Conservation (phyloP, 441 rosid species). For the Macaranga tanarius region DNA sequence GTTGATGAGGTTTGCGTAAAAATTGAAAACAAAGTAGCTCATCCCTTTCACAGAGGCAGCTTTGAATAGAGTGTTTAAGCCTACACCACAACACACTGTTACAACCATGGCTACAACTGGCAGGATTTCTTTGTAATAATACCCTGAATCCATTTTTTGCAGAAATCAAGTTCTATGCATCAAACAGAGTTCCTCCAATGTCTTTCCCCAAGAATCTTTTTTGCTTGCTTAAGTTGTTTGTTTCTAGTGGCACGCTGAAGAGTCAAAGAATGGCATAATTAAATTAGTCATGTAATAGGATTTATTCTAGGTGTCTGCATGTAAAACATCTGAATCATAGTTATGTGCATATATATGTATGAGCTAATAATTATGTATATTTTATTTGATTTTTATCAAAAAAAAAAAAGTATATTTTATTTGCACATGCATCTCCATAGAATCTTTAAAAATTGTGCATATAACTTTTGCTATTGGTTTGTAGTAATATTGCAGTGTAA, state of each 20-base stretch:
- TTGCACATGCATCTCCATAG: neutral
- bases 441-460: neutral
- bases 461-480: neutral
- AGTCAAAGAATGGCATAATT: no score
- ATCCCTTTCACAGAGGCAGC: conserved; percentile 43
- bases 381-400: no score
- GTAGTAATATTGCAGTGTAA: neutral
- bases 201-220: neutral
- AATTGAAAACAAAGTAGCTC: conserved; percentile 37
- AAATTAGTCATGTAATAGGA: no score
- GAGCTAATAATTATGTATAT: no score
- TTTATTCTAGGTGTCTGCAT: neutral
- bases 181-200: neutral
- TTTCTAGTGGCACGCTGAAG: no score
- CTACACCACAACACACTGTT: conserved; percentile 35
- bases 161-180: neutral
- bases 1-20: conserved; percentile 35
- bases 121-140: conserved; percentile 14
- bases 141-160: neutral
- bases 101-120: conserved; percentile 34
- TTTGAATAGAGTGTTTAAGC: conserved; percentile 41
- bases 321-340: neutral
- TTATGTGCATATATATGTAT: no score
- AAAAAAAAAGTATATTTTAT: no score
- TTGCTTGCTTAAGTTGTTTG: neutral